These are phyloP conservation scores for Daldinia childiae DNA, from an alignment of 495 filamentous ascomycete species.

Conservation along the genomic window DNA sequence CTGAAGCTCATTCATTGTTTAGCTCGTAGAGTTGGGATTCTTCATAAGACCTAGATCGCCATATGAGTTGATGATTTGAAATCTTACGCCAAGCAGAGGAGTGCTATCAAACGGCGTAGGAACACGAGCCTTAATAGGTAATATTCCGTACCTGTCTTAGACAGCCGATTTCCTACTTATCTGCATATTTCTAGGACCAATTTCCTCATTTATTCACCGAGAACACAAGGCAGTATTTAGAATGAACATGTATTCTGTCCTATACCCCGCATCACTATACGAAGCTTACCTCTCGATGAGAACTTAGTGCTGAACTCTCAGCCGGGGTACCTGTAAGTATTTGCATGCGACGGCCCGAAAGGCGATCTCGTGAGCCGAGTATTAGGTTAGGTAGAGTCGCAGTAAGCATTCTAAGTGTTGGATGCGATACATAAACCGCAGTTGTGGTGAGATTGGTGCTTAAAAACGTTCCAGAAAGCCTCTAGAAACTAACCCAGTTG, in stretches of 20 bases:
- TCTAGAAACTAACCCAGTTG: conserved; percentile 9
- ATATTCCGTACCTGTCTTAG: not conserved
- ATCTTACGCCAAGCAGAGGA: conserved; percentile 31
- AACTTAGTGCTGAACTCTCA: conserved; percentile 8
- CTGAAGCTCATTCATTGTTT: too few relatives aligned
- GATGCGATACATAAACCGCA: not conserved
- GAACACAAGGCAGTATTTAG: not conserved
- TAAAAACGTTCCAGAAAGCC: conserved; percentile 22
- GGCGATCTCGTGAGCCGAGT: conserved; percentile 9
- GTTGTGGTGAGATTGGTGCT: not conserved
- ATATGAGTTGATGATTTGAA: not conserved
- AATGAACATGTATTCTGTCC: not conserved
- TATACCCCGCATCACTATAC: not conserved
- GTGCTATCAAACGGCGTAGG: too few relatives aligned
- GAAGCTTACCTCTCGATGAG: not conserved
- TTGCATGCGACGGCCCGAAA: conserved; percentile 22
- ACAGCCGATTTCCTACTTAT: not conserved
- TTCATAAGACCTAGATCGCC: not conserved
- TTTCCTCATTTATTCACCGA: not conserved
- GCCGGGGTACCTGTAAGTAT: not conserved
- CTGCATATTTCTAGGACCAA: not conserved
- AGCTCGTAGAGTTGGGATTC: not conserved
- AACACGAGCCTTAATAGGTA: conserved; percentile 16
- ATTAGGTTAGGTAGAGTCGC: not conserved
- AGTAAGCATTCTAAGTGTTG: conserved; percentile 7